Evolutionary conservation across 1,139 yeast genomes (phyloP).

Genomic region (Spencermartinsiella ligniputridi): DNA sequence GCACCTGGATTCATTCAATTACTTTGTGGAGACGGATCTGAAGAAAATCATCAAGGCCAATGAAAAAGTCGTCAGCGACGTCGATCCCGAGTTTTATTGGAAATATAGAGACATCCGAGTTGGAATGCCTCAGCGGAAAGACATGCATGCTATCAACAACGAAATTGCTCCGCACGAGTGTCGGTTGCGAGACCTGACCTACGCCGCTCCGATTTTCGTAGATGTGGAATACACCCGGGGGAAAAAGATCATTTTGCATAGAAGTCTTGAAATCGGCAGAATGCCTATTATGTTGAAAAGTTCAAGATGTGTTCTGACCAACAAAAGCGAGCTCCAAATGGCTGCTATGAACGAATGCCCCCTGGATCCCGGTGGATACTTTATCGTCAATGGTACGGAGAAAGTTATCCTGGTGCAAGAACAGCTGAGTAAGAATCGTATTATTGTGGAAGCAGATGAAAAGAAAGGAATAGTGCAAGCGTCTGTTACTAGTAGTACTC

Average conservation of each 20-base stretch:
- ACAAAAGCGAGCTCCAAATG: slow-evolving; percentile 76
- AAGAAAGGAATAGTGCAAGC: slow-evolving; percentile 94
- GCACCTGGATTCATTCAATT: slow-evolving; percentile 94
- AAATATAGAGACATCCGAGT: slow-evolving; percentile 89
- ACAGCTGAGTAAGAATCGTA: slow-evolving; percentile 93
- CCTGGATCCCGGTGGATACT: slow-evolving; percentile 97
- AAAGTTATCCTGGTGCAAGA: slow-evolving; percentile 96
- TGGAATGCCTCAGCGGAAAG: slow-evolving; percentile 52
- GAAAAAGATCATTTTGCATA: slow-evolving; percentile 80
- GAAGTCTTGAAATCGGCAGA: slow-evolving; percentile 90
- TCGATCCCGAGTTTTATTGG: slow-evolving; percentile 92
- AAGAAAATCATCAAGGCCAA: slow-evolving; percentile 90
- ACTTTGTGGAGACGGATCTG: slow-evolving; percentile 88
- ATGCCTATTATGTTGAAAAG: slow-evolving; percentile 98
- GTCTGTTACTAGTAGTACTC: slow-evolving; percentile 95
- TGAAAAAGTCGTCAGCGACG: slow-evolving; percentile 84
- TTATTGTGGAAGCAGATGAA: slow-evolving; percentile 95
- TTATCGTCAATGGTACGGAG: slow-evolving; percentile 96
- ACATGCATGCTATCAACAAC: slow-evolving; percentile 43
- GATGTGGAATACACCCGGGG: slow-evolving; percentile 98
- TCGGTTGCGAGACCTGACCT: slow-evolving; percentile 88
- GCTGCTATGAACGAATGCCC: slow-evolving; percentile 93
- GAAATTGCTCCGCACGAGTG: slow-evolving; percentile 91
- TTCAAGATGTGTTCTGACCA: slow-evolving; percentile 81
- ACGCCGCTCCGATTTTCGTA: slow-evolving; percentile 93